Evolutionary conservation across 2,329 filamentous ascomycete species (phyloP), one percentile per base, ranked within the genome.

Genomic region (Tolypocladium guangdongense): DNA sequence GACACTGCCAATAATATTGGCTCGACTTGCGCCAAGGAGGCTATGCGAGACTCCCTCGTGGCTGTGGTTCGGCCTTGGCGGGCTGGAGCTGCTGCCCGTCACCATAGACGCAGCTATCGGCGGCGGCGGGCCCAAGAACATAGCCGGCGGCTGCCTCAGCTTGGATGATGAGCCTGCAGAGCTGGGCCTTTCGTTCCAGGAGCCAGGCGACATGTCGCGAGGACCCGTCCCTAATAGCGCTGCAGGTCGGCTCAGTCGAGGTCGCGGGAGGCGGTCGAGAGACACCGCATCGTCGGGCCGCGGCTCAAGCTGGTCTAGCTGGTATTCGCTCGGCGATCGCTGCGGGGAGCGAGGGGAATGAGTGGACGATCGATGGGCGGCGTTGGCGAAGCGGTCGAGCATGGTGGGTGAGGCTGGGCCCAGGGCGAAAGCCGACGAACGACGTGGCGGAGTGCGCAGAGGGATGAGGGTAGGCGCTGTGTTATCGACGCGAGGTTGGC

Each of bases 41-140:
- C 54, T 51, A 14, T 35, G 20, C 3, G 50, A 38, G 10, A 50
- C n/a, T 37, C 24, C 49, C n/a, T 49, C 33, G 16, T 14, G 49
- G 68, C 58, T n/a, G 58, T 55, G 8, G 55, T 39, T 12, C 55
- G 59, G 7, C 56, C 36, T 14, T 11, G 48, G 45, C 35, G 49
- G 43, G 12, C 43, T 46, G 11, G 52, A 45, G 27, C 38, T 27
- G 50, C 55, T 58, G n/a, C 58, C 59, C 2, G 74, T 52, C 22
- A 74, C 54, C 3, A 70, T 66, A 0, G 77, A 78, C 7, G 65
- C 58, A 1, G 74, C 70, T 53, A 80, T 79, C 4, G 77, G 77
- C 1, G 77, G 75, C 0, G 77, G 77, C 0, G 77, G 77, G 1
- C 76, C 75, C 2, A 66, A 61, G 54, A 79, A 80, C 46, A 78